phyloP scores from a whole-genome alignment of 2,329 filamentous ascomycete genomes.

The Westerdykella sp. region DNA sequence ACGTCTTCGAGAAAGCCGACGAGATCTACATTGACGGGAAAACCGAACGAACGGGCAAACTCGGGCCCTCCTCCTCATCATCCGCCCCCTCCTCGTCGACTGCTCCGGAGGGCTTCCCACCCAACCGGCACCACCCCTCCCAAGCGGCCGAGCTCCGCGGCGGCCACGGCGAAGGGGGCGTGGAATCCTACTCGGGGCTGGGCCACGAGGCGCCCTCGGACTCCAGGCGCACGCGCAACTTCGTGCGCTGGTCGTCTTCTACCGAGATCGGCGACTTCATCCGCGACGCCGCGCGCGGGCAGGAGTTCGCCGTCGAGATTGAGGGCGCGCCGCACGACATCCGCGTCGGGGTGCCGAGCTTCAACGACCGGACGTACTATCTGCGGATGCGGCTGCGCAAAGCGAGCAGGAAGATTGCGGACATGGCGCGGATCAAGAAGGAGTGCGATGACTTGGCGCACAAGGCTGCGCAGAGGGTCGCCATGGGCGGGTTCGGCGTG shows the following conservation, averaged over 20 bases:
- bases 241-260: constrained; percentile 80
- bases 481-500: constrained; percentile 69
- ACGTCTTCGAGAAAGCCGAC: constrained; percentile 41
- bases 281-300: constrained; percentile 74
- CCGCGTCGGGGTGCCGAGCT: constrained; percentile 74
- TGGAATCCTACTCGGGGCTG: constrained; percentile 65
- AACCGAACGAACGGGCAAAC: constrained; percentile 41
- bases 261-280: constrained; percentile 95
- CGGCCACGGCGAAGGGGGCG: constrained; percentile 50
- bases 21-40: constrained; percentile 49
- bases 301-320: constrained; percentile 79
- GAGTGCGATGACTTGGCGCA: constrained; percentile 77
- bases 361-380: constrained; percentile 86
- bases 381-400: constrained; percentile 70
- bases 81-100: too few relatives aligned
- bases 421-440: constrained; percentile 66
- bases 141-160: constrained; percentile 39
- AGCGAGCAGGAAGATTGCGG: constrained; percentile 61
- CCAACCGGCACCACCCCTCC: constrained; percentile 22
- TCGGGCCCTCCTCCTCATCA: constrained; percentile 4
- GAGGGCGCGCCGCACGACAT: constrained; percentile 65
- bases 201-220: constrained; percentile 52
- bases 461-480: constrained; percentile 68
- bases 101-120: neutral
- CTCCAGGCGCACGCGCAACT: constrained; percentile 49